Conservation (phyloP, 2,329 filamentous ascomycete genomes). For the Malbranchea cinnamomea region DNA sequence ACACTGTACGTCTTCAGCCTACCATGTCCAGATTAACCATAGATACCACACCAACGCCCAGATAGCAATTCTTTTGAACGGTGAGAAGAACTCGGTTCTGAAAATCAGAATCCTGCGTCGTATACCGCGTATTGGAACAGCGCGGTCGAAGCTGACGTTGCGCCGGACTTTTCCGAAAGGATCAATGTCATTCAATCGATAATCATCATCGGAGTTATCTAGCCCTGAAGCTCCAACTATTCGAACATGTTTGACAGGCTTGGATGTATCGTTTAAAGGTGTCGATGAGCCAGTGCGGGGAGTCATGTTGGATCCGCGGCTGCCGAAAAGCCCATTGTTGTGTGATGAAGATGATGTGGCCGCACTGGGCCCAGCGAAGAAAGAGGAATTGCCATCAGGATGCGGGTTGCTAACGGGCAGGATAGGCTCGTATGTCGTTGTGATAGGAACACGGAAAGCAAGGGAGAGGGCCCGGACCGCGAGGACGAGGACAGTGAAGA, state of each 20-base stretch:
- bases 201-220: constrained; percentile 1
- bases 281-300: constrained; percentile 5
- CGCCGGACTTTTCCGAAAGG: constrained; percentile 1
- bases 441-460: constrained; percentile 13
- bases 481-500: constrained; percentile 35
- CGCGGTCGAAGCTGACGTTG: constrained; percentile 8
- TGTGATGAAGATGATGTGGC: constrained; percentile 6
- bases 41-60: constrained; percentile 50
- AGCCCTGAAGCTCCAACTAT: constrained; percentile 4
- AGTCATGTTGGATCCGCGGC: constrained; percentile 5
- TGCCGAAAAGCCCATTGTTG: constrained; percentile 7
- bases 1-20: constrained; percentile 10
- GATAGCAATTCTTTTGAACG: constrained; percentile 47
- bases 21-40: constrained; percentile 52
- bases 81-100: constrained; percentile 45
- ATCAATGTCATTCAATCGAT: constrained; percentile 1
- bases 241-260: constrained; percentile 6
- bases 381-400: constrained; percentile 12
- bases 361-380: constrained; percentile 12
- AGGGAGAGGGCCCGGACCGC: constrained; percentile 27
- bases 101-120: constrained; percentile 29
- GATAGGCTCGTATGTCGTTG: constrained; percentile 11
- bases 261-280: constrained; percentile 4
- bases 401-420: constrained; percentile 16
- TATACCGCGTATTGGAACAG: constrained; percentile 17